Percentiles rank a stretch among this genome's conserved stretches.
Evolutionary conservation across 495 filamentous ascomycete species (phyloP).

Genomic region (Podospora australis): DNA sequence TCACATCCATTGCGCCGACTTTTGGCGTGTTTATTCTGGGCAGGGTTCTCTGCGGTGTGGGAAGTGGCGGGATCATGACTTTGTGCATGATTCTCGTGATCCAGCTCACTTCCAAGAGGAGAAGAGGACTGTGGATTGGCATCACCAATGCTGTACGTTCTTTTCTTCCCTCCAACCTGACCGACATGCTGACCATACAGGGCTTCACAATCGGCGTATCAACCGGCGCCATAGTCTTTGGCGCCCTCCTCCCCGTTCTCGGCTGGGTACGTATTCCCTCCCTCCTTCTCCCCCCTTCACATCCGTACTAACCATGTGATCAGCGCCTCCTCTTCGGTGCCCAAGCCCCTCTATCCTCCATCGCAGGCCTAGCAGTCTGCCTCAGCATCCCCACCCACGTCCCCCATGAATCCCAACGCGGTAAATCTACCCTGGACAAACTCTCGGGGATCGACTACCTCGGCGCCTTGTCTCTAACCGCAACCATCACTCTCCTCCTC

Average conservation of each 20-base stretch:
- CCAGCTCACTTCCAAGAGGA: slow-evolving; percentile 55
- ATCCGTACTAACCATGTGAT: not conserved
- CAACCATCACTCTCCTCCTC: slow-evolving; percentile 57
- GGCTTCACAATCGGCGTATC: slow-evolving; percentile 66
- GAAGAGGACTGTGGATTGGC: slow-evolving; percentile 64
- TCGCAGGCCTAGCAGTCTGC: slow-evolving; percentile 52
- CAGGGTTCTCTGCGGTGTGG: slow-evolving; percentile 56
- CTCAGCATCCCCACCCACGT: slow-evolving; percentile 55
- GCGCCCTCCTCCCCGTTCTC: slow-evolving; percentile 50
- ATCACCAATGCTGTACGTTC: slow-evolving; percentile 48
- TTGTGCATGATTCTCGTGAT: slow-evolving; percentile 63
- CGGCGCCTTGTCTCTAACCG: slow-evolving; percentile 47
- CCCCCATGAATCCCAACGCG: slow-evolving; percentile 31
- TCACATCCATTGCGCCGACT: slow-evolving; percentile 51
- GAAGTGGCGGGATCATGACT: slow-evolving; percentile 60
- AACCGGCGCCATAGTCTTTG: slow-evolving; percentile 63
- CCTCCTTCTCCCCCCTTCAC: not conserved
- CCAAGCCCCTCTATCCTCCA: slow-evolving; percentile 52
- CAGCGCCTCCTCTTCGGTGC: slow-evolving; percentile 63
- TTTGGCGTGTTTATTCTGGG: slow-evolving; percentile 60
- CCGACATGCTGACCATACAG: too few species aligned
- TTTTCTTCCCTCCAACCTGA: too few species aligned
- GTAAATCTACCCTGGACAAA: slow-evolving; percentile 35
- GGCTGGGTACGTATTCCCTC: slow-evolving; percentile 56
- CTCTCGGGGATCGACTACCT: slow-evolving; percentile 62